These are phyloP conservation scores for Colletotrichum sp. DNA, from an alignment of 2,329 filamentous ascomycete species.

Conservation along the genomic window DNA sequence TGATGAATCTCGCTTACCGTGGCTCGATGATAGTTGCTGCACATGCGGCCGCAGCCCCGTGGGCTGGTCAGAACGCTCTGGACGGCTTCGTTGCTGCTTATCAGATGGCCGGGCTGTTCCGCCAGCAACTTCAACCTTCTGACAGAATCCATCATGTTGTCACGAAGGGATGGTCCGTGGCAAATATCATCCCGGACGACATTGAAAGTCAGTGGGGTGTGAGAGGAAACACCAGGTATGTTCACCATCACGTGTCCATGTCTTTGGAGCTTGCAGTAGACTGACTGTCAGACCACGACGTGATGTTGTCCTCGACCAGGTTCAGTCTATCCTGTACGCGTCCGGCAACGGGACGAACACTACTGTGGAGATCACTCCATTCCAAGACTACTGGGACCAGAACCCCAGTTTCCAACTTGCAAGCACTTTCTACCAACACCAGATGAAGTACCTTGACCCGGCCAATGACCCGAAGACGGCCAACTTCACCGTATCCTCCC, in stretches of 20 bases:
- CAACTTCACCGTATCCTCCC: conserved; percentile 10
- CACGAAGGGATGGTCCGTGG: not conserved
- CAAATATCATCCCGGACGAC: not conserved
- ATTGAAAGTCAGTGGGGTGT: conserved; percentile 17
- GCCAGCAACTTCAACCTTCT: conserved; percentile 25
- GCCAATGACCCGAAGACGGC: conserved; percentile 3
- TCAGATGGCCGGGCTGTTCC: conserved; percentile 14
- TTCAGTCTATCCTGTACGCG: conserved; percentile 4
- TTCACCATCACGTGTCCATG: not conserved
- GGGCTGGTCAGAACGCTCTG: not conserved
- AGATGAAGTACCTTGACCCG: conserved; percentile 11
- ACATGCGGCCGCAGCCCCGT: not conserved
- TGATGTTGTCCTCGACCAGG: not conserved
- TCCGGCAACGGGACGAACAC: conserved; percentile 14
- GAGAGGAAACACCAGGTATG: not conserved
- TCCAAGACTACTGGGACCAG: conserved; percentile 21
- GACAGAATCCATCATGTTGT: conserved; percentile 27
- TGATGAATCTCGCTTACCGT: fast-evolving
- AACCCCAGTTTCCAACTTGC: conserved; percentile 13
- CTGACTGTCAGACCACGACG: not conserved
- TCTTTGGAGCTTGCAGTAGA: not conserved
- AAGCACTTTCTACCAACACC: conserved; percentile 4
- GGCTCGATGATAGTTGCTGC: fast-evolving
- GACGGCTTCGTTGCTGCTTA: not conserved
- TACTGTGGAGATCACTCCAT: not conserved